Percentiles rank a stretch among this genome's conserved stretches.
Conservation (phyloP, 2,329 filamentous ascomycete genomes). For the Fusarium odoratissimum region DNA sequence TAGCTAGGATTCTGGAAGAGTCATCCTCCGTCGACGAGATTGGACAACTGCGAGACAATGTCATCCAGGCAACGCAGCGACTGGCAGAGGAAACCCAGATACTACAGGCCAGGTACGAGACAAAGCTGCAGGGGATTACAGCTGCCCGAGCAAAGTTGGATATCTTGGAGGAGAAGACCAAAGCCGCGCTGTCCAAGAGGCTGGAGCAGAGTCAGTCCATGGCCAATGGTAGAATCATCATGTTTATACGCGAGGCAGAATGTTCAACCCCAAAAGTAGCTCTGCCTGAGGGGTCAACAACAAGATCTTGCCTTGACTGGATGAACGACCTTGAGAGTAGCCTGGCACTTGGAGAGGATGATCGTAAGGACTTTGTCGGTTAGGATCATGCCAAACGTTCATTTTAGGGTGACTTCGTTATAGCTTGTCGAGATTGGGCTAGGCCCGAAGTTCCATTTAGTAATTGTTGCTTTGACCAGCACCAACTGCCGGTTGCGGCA, state of each 20-base stretch:
- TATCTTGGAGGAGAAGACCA: not conserved
- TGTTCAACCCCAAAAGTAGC: not conserved
- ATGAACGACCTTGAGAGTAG: conserved; percentile 3
- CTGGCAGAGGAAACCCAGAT: fast-evolving
- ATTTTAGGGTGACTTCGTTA: too few species aligned
- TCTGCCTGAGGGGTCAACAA: fast-evolving
- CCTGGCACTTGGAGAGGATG: not conserved
- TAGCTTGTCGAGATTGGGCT: too few species aligned
- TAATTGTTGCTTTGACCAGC: too few species aligned
- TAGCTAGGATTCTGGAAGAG: too few species aligned
- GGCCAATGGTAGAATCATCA: not conserved
- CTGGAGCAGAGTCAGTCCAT: not conserved
- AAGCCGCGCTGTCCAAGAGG: fast-evolving
- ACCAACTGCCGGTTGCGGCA: fast-evolving
- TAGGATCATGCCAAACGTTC: not conserved
- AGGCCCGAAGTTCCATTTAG: too few species aligned
- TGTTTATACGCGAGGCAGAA: not conserved
- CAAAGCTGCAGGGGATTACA: not conserved
- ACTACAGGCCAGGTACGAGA: fast-evolving
- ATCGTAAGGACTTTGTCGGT: not conserved
- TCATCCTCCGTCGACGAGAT: too few species aligned
- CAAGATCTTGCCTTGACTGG: not conserved
- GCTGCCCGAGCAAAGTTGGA: not conserved
- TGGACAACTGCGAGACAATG: too few species aligned
- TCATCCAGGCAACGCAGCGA: too few species aligned